phyloP scores from a whole-genome alignment of 805 yeast species.

The Starmerella bacillaris region DNA sequence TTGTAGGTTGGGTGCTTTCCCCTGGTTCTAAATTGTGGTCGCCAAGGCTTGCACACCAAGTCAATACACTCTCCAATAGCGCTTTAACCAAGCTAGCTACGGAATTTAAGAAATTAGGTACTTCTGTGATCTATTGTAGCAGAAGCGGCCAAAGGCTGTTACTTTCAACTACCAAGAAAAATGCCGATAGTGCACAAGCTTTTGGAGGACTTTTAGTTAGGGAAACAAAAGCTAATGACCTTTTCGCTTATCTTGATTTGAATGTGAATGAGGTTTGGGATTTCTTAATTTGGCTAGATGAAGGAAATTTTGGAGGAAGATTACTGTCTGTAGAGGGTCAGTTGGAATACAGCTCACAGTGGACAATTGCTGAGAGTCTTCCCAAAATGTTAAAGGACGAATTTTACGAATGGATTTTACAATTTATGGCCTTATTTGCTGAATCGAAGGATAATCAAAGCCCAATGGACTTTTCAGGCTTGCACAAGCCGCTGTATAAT shows the following conservation, averaged over 20 bases:
- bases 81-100: conserved; percentile 62
- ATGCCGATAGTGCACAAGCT: conserved; percentile 78
- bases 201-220: conserved; percentile 70
- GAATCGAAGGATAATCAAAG: conserved; percentile 22
- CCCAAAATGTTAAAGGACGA: conserved; percentile 65
- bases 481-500: conserved; percentile 46
- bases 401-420: conserved; percentile 70
- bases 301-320: conserved; percentile 66
- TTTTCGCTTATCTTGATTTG: conserved; percentile 68
- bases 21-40: conserved; percentile 60
- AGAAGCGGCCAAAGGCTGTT: conserved; percentile 50
- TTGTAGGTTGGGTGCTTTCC: conserved; percentile 74
- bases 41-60: conserved; percentile 63
- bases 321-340: conserved; percentile 12
- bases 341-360: conserved; percentile 34
- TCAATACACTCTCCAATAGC: conserved; percentile 69
- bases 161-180: conserved; percentile 51
- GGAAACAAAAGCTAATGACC: conserved; percentile 59
- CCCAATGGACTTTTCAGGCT: conserved; percentile 15
- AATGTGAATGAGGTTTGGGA: conserved; percentile 74
- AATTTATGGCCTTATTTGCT: conserved; percentile 53
- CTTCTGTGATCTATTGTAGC: conserved; percentile 52
- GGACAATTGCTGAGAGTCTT: conserved; percentile 64
- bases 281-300: conserved; percentile 86
- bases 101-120: conserved; percentile 65